These are phyloP conservation scores for Candida golubevii DNA, from an alignment of 805 yeast species.

Conservation along the genomic window DNA sequence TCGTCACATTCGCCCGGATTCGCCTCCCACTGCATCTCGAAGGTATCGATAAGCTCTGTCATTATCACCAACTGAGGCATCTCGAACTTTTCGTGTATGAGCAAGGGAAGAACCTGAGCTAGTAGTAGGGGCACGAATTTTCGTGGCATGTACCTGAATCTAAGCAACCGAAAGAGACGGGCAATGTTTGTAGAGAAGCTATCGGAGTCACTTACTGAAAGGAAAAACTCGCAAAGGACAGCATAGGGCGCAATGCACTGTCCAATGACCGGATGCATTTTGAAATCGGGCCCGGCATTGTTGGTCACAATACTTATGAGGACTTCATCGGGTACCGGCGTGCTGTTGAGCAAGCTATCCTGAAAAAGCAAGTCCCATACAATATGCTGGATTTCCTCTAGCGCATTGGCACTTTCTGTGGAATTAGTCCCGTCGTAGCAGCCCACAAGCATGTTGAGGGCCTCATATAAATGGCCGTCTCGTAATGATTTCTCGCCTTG, in stretches of 20 bases:
- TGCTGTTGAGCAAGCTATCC: conserved; percentile 49
- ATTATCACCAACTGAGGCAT: conserved; percentile 18
- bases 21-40: conserved; percentile 23
- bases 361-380: conserved; percentile 62
- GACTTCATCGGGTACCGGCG: conserved; percentile 53
- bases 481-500: conserved; percentile 46
- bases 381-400: conserved; percentile 44
- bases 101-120: conserved; percentile 45
- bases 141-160: conserved; percentile 42
- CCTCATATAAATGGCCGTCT: conserved; percentile 57
- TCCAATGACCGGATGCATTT: conserved; percentile 53
- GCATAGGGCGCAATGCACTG: conserved; percentile 74
- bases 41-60: conserved; percentile 38
- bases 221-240: conserved; percentile 49
- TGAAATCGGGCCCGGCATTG: conserved; percentile 29
- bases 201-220: conserved; percentile 16
- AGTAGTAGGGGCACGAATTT: conserved; percentile 47
- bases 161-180: conserved; percentile 45
- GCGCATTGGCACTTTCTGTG: conserved; percentile 25
- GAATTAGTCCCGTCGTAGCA: conserved; percentile 45
- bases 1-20: conserved; percentile 28
- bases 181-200: conserved; percentile 29
- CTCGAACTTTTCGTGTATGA: conserved; percentile 16
- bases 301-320: conserved; percentile 45
- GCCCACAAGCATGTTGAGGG: conserved; percentile 58